Evolutionary conservation across 441 rosid species (phyloP).

Genomic region (Erodium moschatum): DNA sequence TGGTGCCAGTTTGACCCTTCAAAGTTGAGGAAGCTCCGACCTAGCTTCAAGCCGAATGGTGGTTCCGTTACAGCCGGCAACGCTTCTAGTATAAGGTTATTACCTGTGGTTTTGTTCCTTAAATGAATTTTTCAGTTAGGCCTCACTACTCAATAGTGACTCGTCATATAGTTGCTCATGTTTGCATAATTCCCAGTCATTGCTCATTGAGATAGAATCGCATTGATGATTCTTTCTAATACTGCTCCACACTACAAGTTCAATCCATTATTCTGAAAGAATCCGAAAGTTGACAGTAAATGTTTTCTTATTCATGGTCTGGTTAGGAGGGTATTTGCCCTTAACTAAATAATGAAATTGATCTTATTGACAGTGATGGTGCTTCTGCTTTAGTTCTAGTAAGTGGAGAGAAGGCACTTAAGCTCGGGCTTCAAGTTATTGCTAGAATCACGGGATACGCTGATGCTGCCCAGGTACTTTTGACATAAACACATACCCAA

Average conservation of each 20-base stretch:
- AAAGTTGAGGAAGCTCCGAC: conserved; percentile 84
- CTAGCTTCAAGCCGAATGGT: conserved; percentile 87
- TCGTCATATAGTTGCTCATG: not conserved
- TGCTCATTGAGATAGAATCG: not conserved
- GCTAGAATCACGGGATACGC: conserved; percentile 78
- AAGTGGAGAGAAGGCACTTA: conserved; percentile 69
- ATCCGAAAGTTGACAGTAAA: not conserved
- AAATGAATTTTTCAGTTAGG: not conserved
- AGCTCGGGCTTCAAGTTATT: conserved; percentile 69
- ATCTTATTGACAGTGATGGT: conserved; percentile 61
- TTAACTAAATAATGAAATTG: conserved; percentile 18
- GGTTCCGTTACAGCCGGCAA: conserved; percentile 96
- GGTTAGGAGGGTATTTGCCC: not conserved
- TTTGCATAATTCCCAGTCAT: not conserved
- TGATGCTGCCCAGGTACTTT: conserved; percentile 88
- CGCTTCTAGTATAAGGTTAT: conserved; percentile 96
- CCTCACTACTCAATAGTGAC: not conserved
- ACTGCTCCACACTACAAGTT: too few relatives aligned
- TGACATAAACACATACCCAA: conserved; percentile 6
- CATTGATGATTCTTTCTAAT: not conserved
- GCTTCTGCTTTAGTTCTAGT: conserved; percentile 87
- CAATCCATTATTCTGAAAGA: not conserved
- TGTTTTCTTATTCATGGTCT: not conserved
- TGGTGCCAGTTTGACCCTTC: conserved; percentile 72
- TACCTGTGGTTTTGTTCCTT: conserved; percentile 10